Percentiles rank a stretch among this genome's conserved stretches.
Evolutionary conservation across 441 rosid species (phyloP).

Genomic region (Euphorbia corollata): DNA sequence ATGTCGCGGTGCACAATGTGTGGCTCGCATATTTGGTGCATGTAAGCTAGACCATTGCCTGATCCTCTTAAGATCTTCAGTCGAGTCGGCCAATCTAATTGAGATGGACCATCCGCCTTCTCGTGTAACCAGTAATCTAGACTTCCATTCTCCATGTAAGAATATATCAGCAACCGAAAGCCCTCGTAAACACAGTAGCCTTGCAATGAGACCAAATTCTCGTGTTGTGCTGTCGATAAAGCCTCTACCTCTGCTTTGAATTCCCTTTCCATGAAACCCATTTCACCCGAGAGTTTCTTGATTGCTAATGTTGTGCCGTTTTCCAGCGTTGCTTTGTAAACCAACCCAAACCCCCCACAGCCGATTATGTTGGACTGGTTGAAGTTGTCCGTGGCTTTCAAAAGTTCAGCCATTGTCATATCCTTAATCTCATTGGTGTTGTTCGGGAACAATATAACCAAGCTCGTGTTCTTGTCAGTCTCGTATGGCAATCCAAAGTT

Average conservation of each 20-base stretch:
- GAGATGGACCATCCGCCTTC: slow-evolving; percentile 36
- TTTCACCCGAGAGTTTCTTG: slow-evolving; percentile 57
- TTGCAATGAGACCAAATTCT: slow-evolving; percentile 44
- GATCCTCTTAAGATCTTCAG: slow-evolving; percentile 50
- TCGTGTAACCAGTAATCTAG: slow-evolving; percentile 53
- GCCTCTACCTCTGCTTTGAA: slow-evolving; percentile 59
- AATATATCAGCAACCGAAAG: slow-evolving; percentile 47
- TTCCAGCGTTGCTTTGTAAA: slow-evolving; percentile 53
- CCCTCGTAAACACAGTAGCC: slow-evolving; percentile 54
- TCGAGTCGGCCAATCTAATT: slow-evolving; percentile 45
- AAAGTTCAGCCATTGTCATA: slow-evolving; percentile 30
- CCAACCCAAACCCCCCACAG: slow-evolving; percentile 63
- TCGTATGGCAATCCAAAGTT: slow-evolving; percentile 22
- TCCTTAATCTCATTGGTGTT: slow-evolving; percentile 25
- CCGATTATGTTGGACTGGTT: slow-evolving; percentile 51
- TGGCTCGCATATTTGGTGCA: slow-evolving; percentile 62
- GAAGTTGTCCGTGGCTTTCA: slow-evolving; percentile 42
- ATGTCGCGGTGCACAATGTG: slow-evolving; percentile 64
- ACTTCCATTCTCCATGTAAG: slow-evolving; percentile 61
- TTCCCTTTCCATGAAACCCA: slow-evolving; percentile 51
- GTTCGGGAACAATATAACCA: slow-evolving; percentile 31
- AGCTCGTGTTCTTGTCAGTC: slow-evolving; percentile 24
- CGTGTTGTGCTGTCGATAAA: slow-evolving; percentile 46
- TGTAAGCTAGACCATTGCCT: slow-evolving; percentile 64
- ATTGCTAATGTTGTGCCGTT: slow-evolving; percentile 53